Percentiles rank a stretch among this genome's conserved stretches.
Conservation (phyloP, 495 filamentous ascomycete species). For the Hypoxylon fragiforme region DNA sequence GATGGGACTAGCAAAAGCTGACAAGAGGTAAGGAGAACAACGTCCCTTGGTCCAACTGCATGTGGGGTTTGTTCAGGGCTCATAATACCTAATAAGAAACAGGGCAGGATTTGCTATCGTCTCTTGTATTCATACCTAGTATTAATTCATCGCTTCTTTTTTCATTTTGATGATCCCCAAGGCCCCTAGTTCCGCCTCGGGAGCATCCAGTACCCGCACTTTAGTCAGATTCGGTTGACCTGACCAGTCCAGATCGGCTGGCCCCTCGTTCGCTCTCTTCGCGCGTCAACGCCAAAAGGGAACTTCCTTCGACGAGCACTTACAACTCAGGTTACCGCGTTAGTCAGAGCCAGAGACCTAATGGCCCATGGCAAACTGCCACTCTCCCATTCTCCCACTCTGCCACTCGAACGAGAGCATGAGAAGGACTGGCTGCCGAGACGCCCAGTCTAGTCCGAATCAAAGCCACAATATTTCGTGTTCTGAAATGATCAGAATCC, state of each 20-base stretch:
- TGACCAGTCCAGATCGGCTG: slow-evolving; percentile 27
- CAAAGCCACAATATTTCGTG: slow-evolving; percentile 28
- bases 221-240: slow-evolving; percentile 37
- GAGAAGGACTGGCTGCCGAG: too few species aligned
- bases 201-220: slow-evolving; percentile 38
- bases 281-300: slow-evolving; percentile 34
- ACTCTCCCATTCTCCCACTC: not conserved
- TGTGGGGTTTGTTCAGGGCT: slow-evolving; percentile 30
- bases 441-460: slow-evolving; percentile 10
- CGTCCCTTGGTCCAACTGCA: slow-evolving; percentile 24
- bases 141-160: slow-evolving; percentile 17
- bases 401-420: slow-evolving; percentile 18
- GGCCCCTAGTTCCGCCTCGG: slow-evolving; percentile 33
- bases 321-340: not conserved
- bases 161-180: slow-evolving; percentile 34
- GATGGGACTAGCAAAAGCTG: slow-evolving; percentile 16
- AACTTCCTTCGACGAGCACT: slow-evolving; percentile 11
- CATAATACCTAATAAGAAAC: slow-evolving; percentile 32
- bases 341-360: too few species aligned
- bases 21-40: slow-evolving; percentile 15
- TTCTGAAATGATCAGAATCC: slow-evolving; percentile 25
- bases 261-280: slow-evolving; percentile 22
- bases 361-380: not conserved
- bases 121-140: slow-evolving; percentile 22
- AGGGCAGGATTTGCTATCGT: slow-evolving; percentile 34